These are phyloP conservation scores for Fusarium sp. DNA, from an alignment of 2,329 filamentous ascomycete genomes.

Conservation along the genomic window DNA sequence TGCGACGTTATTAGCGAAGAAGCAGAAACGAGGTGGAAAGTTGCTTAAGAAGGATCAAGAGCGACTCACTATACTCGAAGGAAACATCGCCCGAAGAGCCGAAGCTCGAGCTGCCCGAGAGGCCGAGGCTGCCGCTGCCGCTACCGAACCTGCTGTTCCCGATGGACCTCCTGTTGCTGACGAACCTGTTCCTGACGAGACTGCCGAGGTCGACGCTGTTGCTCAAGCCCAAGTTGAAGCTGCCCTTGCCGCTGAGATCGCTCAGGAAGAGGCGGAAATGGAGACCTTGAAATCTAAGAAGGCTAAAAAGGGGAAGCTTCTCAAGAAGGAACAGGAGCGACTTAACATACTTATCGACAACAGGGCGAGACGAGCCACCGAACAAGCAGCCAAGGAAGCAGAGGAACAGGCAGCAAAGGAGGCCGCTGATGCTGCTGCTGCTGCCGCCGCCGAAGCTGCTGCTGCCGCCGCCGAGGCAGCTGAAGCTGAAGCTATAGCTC, in stretches of 20 bases:
- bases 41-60: constrained; percentile 44
- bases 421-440: constrained; percentile 29
- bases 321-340: constrained; percentile 45
- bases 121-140: constrained; percentile 30
- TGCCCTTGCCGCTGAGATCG: constrained; percentile 31
- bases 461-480: constrained; percentile 30
- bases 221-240: constrained; percentile 39
- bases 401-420: constrained; percentile 38
- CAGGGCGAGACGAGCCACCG: constrained; percentile 32
- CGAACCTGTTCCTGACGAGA: constrained; percentile 35
- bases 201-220: constrained; percentile 16
- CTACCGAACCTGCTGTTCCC: background rate
- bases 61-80: constrained; percentile 41
- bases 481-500: constrained; percentile 39
- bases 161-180: constrained; percentile 17
- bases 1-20: constrained; percentile 36
- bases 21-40: constrained; percentile 43
- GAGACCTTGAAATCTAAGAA: constrained; percentile 43
- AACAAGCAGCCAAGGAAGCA: constrained; percentile 33
- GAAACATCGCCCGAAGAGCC: constrained; percentile 34
- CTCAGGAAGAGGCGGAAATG: constrained; percentile 48
- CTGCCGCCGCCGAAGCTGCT: background rate
- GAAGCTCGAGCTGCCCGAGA: constrained; percentile 38
- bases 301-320: constrained; percentile 55
- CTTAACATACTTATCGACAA: constrained; percentile 39